Percentiles rank a stretch among this genome's conserved stretches.
These are phyloP conservation scores for Globisporangium carolinianum DNA, from an alignment of 352 stramenopile species.

Conservation along the genomic window DNA sequence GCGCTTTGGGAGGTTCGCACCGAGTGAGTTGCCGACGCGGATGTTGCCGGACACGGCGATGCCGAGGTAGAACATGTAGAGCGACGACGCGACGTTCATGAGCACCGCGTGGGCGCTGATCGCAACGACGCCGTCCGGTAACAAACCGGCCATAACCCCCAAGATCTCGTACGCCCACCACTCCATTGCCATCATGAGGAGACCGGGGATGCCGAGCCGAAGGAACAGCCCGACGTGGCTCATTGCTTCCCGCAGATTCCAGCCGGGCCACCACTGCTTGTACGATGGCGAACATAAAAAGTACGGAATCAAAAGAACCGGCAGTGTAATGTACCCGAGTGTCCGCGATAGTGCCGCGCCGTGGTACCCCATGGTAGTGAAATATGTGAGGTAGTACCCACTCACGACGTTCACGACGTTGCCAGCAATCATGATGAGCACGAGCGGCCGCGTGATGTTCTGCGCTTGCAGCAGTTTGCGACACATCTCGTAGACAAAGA, in stretches of 20 bases:
- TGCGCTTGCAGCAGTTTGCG: slow-evolving; percentile 68
- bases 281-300: slow-evolving; percentile 29
- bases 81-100: slow-evolving; percentile 56
- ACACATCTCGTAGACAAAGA: slow-evolving; percentile 56
- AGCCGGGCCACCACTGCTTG: slow-evolving; percentile 60
- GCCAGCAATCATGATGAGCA: slow-evolving; percentile 37
- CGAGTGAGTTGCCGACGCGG: slow-evolving; percentile 66
- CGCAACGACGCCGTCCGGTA: slow-evolving; percentile 47
- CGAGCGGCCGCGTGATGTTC: slow-evolving; percentile 58
- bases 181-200: slow-evolving; percentile 63
- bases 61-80: slow-evolving; percentile 77
- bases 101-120: slow-evolving; percentile 69
- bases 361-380: slow-evolving; percentile 64
- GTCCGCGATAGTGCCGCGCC: slow-evolving; percentile 60
- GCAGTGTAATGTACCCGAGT: slow-evolving; percentile 41
- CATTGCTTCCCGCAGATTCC: slow-evolving; percentile 41
- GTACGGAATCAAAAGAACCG: slow-evolving; percentile 44
- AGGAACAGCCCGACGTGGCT: slow-evolving; percentile 53
- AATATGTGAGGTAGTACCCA: slow-evolving; percentile 67
- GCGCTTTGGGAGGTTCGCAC: slow-evolving; percentile 46
- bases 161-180: slow-evolving; percentile 81
- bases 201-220: slow-evolving; percentile 43
- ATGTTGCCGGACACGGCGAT: slow-evolving; percentile 58
- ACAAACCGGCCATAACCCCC: slow-evolving; percentile 55
- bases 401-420: slow-evolving; percentile 55